A percentile compares a stretch with the other conserved stretches of the same genome.
These are phyloP conservation scores for Lophiotrema nucula DNA, from an alignment of 495 filamentous ascomycete species.

Conservation along the genomic window DNA sequence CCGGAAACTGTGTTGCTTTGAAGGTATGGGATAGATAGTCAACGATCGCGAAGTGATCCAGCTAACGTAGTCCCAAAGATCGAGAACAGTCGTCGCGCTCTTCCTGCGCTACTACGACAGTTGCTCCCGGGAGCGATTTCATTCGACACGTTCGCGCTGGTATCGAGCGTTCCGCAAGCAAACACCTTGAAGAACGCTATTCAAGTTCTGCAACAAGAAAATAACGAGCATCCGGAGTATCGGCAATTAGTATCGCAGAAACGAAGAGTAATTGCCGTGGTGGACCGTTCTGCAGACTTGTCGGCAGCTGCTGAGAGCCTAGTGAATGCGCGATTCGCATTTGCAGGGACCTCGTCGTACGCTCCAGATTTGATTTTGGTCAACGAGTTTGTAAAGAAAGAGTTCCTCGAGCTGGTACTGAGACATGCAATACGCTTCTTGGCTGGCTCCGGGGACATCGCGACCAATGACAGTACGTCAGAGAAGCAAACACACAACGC, in stretches of 20 bases:
- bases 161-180: slow-evolving; percentile 6
- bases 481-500: background rate
- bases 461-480: no score
- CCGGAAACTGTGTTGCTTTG: slow-evolving; percentile 54
- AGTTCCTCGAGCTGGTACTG: slow-evolving; percentile 49
- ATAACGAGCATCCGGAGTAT: slow-evolving; percentile 1
- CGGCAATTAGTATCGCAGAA: slow-evolving; percentile 38
- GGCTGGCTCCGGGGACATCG: background rate
- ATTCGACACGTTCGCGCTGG: slow-evolving; percentile 47
- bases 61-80: slow-evolving; percentile 39
- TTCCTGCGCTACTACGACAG: slow-evolving; percentile 42
- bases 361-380: slow-evolving; percentile 56
- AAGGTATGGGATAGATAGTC: slow-evolving; percentile 40
- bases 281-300: slow-evolving; percentile 54
- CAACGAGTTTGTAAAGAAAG: slow-evolving; percentile 55
- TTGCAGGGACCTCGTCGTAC: slow-evolving; percentile 53
- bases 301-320: slow-evolving; percentile 48
- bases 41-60: background rate
- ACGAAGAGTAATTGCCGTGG: slow-evolving; percentile 48
- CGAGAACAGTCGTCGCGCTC: slow-evolving; percentile 39
- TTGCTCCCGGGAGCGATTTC: slow-evolving; percentile 46
- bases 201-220: slow-evolving; percentile 24
- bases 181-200: slow-evolving; percentile 1
- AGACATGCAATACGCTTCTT: slow-evolving; percentile 42
- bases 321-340: slow-evolving; percentile 50